Percentiles rank a stretch among this genome's conserved stretches.
These are phyloP conservation scores for Cucumis cinereus DNA, from an alignment of 306 rosid species.

Conservation along the genomic window DNA sequence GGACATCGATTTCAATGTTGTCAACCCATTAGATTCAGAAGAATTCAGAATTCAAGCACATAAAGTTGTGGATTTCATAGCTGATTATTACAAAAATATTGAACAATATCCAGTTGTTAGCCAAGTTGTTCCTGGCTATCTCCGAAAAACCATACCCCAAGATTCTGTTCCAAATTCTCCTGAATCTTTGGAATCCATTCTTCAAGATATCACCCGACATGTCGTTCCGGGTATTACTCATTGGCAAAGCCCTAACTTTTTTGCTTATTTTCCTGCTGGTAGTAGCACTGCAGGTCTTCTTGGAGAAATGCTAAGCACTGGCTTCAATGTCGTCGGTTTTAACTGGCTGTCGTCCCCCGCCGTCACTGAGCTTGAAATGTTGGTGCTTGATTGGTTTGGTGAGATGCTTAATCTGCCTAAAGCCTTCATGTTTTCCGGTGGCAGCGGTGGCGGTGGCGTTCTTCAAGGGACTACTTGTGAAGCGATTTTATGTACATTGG, in stretches of 20 bases:
- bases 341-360: conserved; percentile 38
- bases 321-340: conserved; percentile 25
- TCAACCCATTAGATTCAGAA: conserved; percentile 13
- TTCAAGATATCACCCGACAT: conserved; percentile 15
- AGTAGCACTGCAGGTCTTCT: conserved; percentile 18
- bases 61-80: conserved; percentile 24
- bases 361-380: conserved; percentile 27
- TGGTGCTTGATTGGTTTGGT: conserved; percentile 38
- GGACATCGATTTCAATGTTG: not conserved
- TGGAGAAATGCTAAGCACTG: conserved; percentile 25
- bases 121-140: conserved; percentile 25
- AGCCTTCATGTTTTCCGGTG: conserved; percentile 21
- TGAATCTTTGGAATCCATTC: conserved; percentile 22
- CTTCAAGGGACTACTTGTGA: conserved; percentile 30
- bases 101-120: conserved; percentile 22
- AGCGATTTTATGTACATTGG: conserved; percentile 23
- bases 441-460: conserved; percentile 19
- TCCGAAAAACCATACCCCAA: conserved; percentile 9
- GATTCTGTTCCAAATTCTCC: conserved; percentile 17
- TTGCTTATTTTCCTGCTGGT: conserved; percentile 13
- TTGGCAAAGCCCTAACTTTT: conserved; percentile 26
- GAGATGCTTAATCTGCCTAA: conserved; percentile 25
- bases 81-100: conserved; percentile 20
- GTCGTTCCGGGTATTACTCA: conserved; percentile 32
- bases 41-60: conserved; percentile 30